Evolutionary conservation across 306 rosid species (phyloP).

Genomic region (Casuarina glauca): DNA sequence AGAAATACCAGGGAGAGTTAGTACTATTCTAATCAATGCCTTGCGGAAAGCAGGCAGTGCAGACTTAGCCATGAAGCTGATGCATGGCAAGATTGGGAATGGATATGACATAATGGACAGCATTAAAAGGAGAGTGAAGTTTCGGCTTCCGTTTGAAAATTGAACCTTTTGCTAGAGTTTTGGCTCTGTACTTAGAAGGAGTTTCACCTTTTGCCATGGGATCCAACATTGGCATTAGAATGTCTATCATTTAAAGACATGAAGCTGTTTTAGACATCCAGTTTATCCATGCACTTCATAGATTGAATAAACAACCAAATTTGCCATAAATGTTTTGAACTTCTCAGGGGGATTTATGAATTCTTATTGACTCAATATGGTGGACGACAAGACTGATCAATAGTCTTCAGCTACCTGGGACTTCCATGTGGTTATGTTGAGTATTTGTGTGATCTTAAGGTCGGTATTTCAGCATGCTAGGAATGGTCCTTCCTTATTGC

Average conservation of each 20-base stretch:
- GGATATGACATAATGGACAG: conserved; percentile 83
- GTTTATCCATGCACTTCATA: neutral
- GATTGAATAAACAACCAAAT: neutral
- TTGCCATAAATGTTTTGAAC: neutral
- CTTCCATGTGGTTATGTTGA: neutral
- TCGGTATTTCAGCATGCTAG: neutral
- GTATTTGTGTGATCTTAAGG: neutral
- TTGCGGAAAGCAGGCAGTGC: conserved; percentile 83
- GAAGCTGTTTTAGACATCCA: neutral
- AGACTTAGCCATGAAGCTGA: conserved; percentile 78
- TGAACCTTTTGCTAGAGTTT: neutral
- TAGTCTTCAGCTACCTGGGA: neutral
- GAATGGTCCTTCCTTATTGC: no score
- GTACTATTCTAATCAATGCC: conserved; percentile 76
- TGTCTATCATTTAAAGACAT: neutral
- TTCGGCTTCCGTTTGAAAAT: conserved; percentile 43
- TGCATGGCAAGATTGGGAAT: conserved; percentile 88
- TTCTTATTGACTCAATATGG: neutral
- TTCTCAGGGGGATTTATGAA: neutral
- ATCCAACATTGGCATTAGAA: neutral
- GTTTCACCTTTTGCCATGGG: neutral
- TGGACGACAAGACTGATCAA: neutral
- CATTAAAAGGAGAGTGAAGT: conserved; percentile 74
- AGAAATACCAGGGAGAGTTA: conserved; percentile 79
- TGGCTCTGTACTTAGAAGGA: neutral